Evolutionary conservation across 1,139 yeast genomes (phyloP).

Genomic region (Lizanozyma gosingica): DNA sequence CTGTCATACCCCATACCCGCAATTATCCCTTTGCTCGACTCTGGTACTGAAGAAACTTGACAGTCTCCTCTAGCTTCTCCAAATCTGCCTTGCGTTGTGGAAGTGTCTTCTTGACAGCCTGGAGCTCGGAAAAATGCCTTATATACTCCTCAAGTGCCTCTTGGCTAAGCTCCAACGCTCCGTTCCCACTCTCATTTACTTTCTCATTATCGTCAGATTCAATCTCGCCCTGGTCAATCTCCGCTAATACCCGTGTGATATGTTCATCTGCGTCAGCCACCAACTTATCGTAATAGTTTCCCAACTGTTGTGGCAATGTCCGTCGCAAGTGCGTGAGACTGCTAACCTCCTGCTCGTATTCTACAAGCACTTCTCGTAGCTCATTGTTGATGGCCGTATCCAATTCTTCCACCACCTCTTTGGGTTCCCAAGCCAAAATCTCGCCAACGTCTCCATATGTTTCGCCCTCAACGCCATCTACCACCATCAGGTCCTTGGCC

Average conservation of each 20-base stretch:
- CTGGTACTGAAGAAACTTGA: neutral
- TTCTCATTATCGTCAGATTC: neutral
- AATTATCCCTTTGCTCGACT: too few relatives aligned
- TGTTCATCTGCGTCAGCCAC: conserved; percentile 23
- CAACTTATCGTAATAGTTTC: conserved; percentile 18
- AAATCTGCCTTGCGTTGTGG: neutral
- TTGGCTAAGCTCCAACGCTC: neutral
- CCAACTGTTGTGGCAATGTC: conserved; percentile 37
- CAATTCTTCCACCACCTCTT: conserved; percentile 50
- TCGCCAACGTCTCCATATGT: conserved; percentile 12
- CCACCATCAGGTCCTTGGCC: conserved; percentile 40
- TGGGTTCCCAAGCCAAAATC: conserved; percentile 22
- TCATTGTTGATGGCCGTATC: conserved; percentile 48
- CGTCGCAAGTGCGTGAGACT: conserved; percentile 43
- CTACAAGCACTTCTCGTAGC: conserved; percentile 42
- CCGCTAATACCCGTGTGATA: conserved; percentile 18
- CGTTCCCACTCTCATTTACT: neutral
- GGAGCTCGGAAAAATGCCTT: neutral
- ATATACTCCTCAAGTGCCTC: neutral
- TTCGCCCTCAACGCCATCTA: conserved; percentile 36
- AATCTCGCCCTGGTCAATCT: neutral
- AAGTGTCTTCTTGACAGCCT: neutral
- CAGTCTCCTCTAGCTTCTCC: neutral
- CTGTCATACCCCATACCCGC: too few relatives aligned
- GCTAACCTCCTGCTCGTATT: conserved; percentile 51